Base-by-base conservation (phyloP, 768 basidiomycete genomes). In the Hortiboletus campestris region DNA sequence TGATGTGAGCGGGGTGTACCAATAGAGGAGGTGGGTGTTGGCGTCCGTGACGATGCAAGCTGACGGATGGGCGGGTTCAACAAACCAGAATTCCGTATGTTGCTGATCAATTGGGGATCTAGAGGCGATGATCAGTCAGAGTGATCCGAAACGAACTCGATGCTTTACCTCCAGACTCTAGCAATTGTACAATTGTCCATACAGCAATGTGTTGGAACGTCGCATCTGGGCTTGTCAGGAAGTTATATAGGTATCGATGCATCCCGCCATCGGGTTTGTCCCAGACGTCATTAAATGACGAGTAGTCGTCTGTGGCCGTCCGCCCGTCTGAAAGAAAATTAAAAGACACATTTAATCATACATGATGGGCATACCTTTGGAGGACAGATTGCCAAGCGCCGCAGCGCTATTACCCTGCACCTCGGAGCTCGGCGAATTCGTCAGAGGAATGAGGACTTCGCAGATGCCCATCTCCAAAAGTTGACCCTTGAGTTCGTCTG, bases 191-290 rank as follows among this genome's bases (percentile, higher is more conserved):
- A 62, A 98, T 95, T 0, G 97, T 98, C 97, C 97, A 99, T 42
- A 99, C 94, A 34, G 97, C 97, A 59, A 98, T 99, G 68, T 99
- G 97, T 72, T 98, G 95, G 87, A 99, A 99, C 1, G 97, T 99
- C 14, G 92, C 88, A 67, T 99, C 97, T 7, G 89, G 78, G 67
- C 91, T 95, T 40, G 85, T 91, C 63, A 99, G 74, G 84, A 99
- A 99, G 43, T 92, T 84, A 68, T 92, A 88, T 42, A 99, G 79
- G 74, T 99, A 99, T 57, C 83, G 84, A 71, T 98, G 96, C 81
- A 99, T 88, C 41, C 97, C 97, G 19, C 95, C 97, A 53, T 97
- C 94, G 8, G 97, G 97, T 71, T 94, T 90, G 64, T 94, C 91
- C 97, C 97, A 98, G 13, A 98, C 96, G 53, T 93, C 91, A 63